Conservation (phyloP, 495 filamentous ascomycete species). For the Hyphodiscus hymeniophilus region DNA sequence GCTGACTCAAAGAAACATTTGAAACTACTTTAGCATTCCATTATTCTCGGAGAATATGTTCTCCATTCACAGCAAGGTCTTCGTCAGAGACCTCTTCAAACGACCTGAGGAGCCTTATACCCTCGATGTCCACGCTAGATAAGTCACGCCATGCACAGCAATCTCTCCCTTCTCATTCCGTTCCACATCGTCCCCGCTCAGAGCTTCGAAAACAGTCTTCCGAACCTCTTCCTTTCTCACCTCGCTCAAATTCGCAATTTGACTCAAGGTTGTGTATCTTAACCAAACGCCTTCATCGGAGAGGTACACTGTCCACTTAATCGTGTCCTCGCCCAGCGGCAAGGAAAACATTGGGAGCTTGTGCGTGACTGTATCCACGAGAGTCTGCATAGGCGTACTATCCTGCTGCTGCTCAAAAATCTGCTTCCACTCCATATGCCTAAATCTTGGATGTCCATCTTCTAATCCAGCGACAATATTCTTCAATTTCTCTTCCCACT, state of each 20-base stretch:
- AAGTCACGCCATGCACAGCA: conserved; percentile 44
- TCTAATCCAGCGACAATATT: conserved; percentile 38
- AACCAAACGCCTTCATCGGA: conserved; percentile 44
- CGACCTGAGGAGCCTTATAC: too few species aligned
- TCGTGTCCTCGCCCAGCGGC: conserved; percentile 33
- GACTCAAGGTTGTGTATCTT: conserved; percentile 47
- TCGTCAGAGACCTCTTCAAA: too few species aligned
- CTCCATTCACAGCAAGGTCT: too few species aligned
- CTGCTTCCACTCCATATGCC: conserved; percentile 43
- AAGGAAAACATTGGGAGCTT: conserved; percentile 40
- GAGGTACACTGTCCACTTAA: conserved; percentile 38
- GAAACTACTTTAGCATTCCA: too few species aligned
- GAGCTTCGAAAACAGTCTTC: conserved; percentile 32
- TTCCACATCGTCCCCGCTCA: conserved; percentile 28
- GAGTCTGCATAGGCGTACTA: conserved; percentile 31
- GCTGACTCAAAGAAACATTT: too few species aligned
- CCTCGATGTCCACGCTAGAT: conserved; percentile 41
- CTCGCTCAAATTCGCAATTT: conserved; percentile 46
- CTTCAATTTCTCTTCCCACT: conserved; percentile 47
- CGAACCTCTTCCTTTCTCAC: conserved; percentile 39
- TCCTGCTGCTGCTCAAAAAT: conserved; percentile 43
- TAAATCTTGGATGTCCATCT: conserved; percentile 48
- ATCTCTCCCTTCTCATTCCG: conserved; percentile 45
- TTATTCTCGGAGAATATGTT: too few species aligned
- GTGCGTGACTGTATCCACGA: conserved; percentile 26